These are phyloP conservation scores for Kodamaea alishanica DNA, from an alignment of 1,139 yeast genomes.

Conservation along the genomic window DNA sequence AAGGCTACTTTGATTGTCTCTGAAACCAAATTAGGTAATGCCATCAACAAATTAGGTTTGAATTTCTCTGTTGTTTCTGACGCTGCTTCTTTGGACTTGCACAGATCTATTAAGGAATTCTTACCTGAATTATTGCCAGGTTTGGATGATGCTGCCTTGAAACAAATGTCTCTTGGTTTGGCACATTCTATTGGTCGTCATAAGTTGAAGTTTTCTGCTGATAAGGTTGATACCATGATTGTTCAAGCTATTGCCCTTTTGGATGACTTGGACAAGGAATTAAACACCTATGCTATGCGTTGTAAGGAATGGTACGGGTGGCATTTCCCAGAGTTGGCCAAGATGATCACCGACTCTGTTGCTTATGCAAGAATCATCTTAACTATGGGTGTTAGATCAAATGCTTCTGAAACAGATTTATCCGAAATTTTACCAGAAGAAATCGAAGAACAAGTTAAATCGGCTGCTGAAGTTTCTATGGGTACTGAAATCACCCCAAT, in stretches of 20 bases:
- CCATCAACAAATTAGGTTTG: conserved; percentile 91
- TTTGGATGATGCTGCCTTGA: conserved; percentile 74
- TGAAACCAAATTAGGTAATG: conserved; percentile 92
- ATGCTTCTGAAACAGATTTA: conserved; percentile 85
- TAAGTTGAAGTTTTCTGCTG: conserved; percentile 95
- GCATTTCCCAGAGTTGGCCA: conserved; percentile 99
- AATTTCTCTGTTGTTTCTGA: conserved; percentile 88
- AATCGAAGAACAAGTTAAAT: conserved; percentile 72
- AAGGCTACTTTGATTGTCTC: conserved; percentile 88
- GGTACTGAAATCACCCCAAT: conserved; percentile 93
- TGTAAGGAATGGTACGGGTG: conserved; percentile 99
- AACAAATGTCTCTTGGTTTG: conserved; percentile 94
- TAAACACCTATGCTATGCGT: conserved; percentile 97
- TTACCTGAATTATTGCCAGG: conserved; percentile 95
- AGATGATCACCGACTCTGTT: conserved; percentile 91
- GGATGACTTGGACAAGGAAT: conserved; percentile 95
- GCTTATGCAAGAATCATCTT: conserved; percentile 90
- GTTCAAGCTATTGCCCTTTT: conserved; percentile 96
- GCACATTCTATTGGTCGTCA: conserved; percentile 98
- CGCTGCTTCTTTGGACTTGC: conserved; percentile 90
- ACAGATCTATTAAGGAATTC: conserved; percentile 92
- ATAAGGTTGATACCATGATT: conserved; percentile 97
- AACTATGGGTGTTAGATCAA: conserved; percentile 92
- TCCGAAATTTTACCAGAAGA: conserved; percentile 92
- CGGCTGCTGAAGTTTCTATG: conserved; percentile 98